Evolutionary conservation across 2,329 filamentous ascomycete species (phyloP), one percentile per base, ranked within the genome.

Genomic region (Hymenoscyphus linearis): DNA sequence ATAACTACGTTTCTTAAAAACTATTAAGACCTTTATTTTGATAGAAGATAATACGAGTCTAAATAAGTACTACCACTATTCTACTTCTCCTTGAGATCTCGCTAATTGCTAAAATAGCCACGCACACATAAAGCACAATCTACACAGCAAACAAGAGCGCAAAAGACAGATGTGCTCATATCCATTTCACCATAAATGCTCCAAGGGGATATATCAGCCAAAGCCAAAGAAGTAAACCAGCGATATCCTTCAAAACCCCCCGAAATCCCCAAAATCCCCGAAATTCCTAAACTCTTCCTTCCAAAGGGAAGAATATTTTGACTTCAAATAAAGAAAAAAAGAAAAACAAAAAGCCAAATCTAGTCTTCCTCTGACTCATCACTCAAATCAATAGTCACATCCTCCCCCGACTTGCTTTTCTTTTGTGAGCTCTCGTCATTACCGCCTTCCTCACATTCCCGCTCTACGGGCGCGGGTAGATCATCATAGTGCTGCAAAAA

Each of bases 371-470:
- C 54, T 13, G 34, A 37, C 9, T 36, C 22, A n/a, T 13, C 37
- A 18, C 40, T 60, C 27, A 60, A 16, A 31, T 60, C 59, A 18
- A 57, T 60, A 3, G 44, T 57, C 22, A 44, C 31, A 22, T 55
- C 40, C 35, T 47, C 35, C 4, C 44, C 40, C 9, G 37, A 44
- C 16, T 47, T 37, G 52, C 27, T 53, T 25, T 52, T 60, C 22
- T 57, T 60, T 7, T 34, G 36, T 9, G 54, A 57, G 16, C 22
- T 31, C 16, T 34, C 44, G 14, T 26, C n/a, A 6, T 60, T 53
- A 5, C 25, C 54, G 52, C 25, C 31, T 31, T 14, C 12, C 5
- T 60, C 27, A 18, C 44, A 18, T 40, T 57, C 53, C 14, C 59
- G 40, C 53, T 60, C 53, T 31, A 60, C 57, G 9, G n/a, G 18